These are phyloP conservation scores for Claviceps capensis DNA, from an alignment of 2,329 filamentous ascomycete species.

Conservation along the genomic window DNA sequence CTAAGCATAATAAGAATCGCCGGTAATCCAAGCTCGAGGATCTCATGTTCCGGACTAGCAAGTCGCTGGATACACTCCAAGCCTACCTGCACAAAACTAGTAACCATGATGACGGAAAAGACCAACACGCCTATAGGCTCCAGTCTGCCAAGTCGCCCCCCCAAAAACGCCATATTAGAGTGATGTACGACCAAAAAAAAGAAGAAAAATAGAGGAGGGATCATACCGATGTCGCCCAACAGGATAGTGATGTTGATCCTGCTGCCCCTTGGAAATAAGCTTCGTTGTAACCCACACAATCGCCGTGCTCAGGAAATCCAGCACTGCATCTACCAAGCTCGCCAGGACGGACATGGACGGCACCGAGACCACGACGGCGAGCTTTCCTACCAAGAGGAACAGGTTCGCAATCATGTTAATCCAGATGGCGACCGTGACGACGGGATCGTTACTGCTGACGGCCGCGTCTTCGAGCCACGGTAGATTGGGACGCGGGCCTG, in stretches of 20 bases:
- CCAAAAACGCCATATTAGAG: too few species aligned
- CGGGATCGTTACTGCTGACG: conserved; percentile 55
- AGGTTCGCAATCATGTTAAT: conserved; percentile 71
- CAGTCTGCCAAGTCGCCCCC: conserved; percentile 29
- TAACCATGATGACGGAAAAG: conserved; percentile 78
- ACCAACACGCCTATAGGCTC: conserved; percentile 71
- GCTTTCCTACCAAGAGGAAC: conserved; percentile 61
- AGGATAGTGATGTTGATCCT: conserved; percentile 63
- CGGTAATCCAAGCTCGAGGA: conserved; percentile 60
- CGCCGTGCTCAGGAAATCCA: conserved; percentile 69
- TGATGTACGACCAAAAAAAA: neutral
- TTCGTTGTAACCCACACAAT: conserved; percentile 70
- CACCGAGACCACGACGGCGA: conserved; percentile 62
- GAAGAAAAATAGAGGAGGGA: neutral
- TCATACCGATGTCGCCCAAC: conserved; percentile 52
- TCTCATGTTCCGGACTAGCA: conserved; percentile 41
- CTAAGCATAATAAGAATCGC: conserved; percentile 69
- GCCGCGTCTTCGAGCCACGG: conserved; percentile 61
- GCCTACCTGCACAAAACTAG: conserved; percentile 66
- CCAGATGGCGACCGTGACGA: conserved; percentile 81
- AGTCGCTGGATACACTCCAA: conserved; percentile 57
- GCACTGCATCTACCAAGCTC: conserved; percentile 62
- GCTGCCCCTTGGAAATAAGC: conserved; percentile 49
- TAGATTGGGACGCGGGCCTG: conserved; percentile 39
- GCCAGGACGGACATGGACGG: conserved; percentile 72